Percentiles rank a stretch among this genome's conserved stretches.
phyloP scores from a whole-genome alignment of 805 yeast species.

The Ogataea populi-albae region DNA sequence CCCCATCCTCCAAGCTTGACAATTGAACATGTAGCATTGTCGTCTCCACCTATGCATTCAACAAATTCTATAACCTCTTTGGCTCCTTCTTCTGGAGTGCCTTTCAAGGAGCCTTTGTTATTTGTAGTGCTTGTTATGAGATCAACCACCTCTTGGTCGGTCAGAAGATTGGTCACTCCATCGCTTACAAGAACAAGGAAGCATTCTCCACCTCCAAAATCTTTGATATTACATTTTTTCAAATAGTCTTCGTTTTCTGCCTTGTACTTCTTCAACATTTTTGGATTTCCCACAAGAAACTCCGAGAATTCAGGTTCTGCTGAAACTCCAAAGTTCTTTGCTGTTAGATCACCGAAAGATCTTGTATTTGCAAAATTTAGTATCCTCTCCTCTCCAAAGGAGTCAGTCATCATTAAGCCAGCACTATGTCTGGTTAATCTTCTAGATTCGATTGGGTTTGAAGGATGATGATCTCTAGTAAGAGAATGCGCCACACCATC shows the following conservation, averaged over 20 bases:
- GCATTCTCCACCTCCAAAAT: constrained; percentile 80
- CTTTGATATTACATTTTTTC: constrained; percentile 23
- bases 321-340: constrained; percentile 78
- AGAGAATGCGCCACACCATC: constrained; percentile 76
- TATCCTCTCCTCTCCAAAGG: constrained; percentile 90
- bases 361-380: constrained; percentile 84
- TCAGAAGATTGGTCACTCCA: constrained; percentile 76
- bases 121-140: constrained; percentile 67
- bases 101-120: constrained; percentile 61
- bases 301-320: constrained; percentile 89
- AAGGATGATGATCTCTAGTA: constrained; percentile 83
- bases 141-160: constrained; percentile 92
- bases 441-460: constrained; percentile 71
- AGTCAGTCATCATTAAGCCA: constrained; percentile 71
- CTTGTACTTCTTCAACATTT: constrained; percentile 35
- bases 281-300: constrained; percentile 61
- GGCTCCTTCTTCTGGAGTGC: constrained; percentile 84
- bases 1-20: constrained; percentile 90
- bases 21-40: constrained; percentile 91
- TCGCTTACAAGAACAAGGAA: constrained; percentile 82
- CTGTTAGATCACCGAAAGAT: constrained; percentile 84
- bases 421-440: constrained; percentile 65
- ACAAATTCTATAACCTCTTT: constrained; percentile 81
- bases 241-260: constrained; percentile 20
- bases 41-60: constrained; percentile 86